Evolutionary conservation across 2,329 filamentous ascomycete species (phyloP).

Genomic region (Aspergillus brasiliensis): DNA sequence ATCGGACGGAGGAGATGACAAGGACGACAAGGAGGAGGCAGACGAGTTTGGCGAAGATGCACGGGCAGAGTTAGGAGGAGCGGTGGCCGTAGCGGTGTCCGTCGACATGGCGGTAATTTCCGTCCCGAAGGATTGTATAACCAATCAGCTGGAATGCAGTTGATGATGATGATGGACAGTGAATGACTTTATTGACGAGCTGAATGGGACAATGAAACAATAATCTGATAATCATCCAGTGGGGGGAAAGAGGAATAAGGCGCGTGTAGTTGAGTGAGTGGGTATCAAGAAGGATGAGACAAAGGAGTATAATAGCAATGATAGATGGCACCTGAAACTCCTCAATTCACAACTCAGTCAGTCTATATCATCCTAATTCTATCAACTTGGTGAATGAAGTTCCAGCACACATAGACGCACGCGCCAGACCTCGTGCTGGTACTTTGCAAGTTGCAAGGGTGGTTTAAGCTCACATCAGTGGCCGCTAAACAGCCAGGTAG

Average conservation of each 20-base stretch:
- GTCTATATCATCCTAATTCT: no score
- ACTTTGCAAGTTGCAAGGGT: background rate
- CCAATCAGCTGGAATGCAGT: no score
- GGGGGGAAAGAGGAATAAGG: no score
- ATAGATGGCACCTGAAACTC: background rate
- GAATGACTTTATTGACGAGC: background rate
- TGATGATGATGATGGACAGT: background rate
- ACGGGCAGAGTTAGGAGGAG: conserved; percentile 13
- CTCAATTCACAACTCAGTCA: background rate
- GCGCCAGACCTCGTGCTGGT: background rate
- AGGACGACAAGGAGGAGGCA: conserved; percentile 1
- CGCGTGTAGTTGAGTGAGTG: no score
- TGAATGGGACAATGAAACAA: background rate
- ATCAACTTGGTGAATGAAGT: background rate
- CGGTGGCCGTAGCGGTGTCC: conserved; percentile 10
- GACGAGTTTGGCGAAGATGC: conserved; percentile 6
- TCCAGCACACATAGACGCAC: background rate
- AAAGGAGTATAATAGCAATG: background rate
- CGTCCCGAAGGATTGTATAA: background rate
- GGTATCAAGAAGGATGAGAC: no score
- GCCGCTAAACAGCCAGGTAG: background rate
- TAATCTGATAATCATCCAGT: background rate
- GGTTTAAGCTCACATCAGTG: background rate
- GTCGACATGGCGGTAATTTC: background rate
- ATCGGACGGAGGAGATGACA: conserved; percentile 28